Evolutionary conservation across 345 rosid species (phyloP), one percentile per base, ranked within the genome.

Genomic region (Pistacia vera): DNA sequence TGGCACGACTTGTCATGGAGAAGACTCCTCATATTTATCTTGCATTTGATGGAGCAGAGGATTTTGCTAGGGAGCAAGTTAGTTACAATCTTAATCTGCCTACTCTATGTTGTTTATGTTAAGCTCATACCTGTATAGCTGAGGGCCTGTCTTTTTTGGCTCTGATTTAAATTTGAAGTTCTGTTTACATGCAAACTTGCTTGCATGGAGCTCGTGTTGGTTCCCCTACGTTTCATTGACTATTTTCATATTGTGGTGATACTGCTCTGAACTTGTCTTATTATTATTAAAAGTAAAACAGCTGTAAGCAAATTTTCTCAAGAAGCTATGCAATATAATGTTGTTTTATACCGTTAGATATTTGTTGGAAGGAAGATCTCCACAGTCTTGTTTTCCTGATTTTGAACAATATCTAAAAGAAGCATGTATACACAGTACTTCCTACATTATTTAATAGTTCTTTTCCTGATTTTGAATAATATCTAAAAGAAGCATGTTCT

Each of bases 1-100:
- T 93, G 48, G 96, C 98, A 38, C 84, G 99, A n/a, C 82, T 92
- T 2, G 92, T 95, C 84, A 93, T 95, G 99, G 97, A 95, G 44
- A 92, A 87, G 77, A 93, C 99, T 59, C 96, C 98, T 79, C 98
- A 95, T 81, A 88, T 93, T 8, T 88, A 88, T 79, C 93, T 93
- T 33, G 98, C 83, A 1, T 95, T 93, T 75, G 82, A 88, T 78
- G 97, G 97, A 5, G 99, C 99, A 0, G 98, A 95, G 83, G 85
- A 93, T 79, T 95, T 95, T 81, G 99, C 98, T 1, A 92, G 96
- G 83, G 97, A 87, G 62, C 92, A 92, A 71, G 99, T 93, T 66
- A 74, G 91, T 84, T 0, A 35, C 62, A 14, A 20, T 49, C 68
- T 63, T 75, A 18, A 65, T 75, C n/a, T 64, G 75, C 49, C 79